Conservation (phyloP, 2,329 filamentous ascomycete species). For the Aspergillus puulaauensis region DNA sequence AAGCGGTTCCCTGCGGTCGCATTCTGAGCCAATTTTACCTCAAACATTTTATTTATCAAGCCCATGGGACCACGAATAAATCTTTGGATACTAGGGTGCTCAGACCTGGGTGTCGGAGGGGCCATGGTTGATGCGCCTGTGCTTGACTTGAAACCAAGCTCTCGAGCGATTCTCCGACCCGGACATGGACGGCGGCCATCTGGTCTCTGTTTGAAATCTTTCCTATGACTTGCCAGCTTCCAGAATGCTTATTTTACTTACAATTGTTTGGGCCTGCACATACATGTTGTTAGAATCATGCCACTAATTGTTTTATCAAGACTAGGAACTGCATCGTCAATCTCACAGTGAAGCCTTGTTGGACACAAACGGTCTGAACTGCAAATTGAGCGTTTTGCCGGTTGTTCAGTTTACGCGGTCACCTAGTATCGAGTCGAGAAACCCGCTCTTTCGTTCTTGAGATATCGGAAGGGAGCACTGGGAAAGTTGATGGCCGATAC, state of each 20-base stretch:
- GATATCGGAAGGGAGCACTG: background rate
- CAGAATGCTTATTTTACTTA: background rate
- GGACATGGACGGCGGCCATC: background rate
- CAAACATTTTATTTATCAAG: background rate
- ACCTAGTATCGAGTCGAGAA: background rate
- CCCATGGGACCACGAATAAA: background rate
- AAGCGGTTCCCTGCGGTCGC: constrained; percentile 17
- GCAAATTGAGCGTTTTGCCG: background rate
- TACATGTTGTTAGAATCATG: constrained; percentile 1
- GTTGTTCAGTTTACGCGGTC: background rate
- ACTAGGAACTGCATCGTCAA: constrained; percentile 10
- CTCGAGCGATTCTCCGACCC: background rate
- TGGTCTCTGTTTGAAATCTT: background rate
- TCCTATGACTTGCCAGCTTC: background rate
- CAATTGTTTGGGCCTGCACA: background rate
- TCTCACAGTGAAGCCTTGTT: constrained; percentile 2
- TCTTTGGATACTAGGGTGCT: background rate
- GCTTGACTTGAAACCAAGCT: background rate
- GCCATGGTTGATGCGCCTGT: constrained; percentile 3
- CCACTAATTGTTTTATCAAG: constrained; percentile 15
- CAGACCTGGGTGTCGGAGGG: background rate
- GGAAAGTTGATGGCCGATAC: constrained; percentile 23
- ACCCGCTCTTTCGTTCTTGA: background rate
- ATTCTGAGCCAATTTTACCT: constrained; percentile 4
- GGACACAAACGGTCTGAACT: constrained; percentile 1